phyloP scores from a whole-genome alignment of 2,329 filamentous ascomycete genomes.

The Clarireedia monteithiana region DNA sequence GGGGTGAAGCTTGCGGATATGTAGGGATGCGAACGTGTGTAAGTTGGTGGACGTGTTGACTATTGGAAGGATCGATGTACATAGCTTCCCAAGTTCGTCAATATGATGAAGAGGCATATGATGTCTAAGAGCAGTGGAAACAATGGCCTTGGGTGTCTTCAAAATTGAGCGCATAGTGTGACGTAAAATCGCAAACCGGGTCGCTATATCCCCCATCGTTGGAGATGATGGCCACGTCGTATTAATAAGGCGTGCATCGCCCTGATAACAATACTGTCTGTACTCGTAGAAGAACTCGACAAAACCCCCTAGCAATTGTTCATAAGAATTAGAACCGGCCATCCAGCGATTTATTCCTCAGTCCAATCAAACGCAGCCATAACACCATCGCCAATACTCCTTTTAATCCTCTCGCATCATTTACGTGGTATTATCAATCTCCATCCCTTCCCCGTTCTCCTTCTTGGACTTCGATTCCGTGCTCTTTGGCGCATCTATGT shows the following conservation, averaged over 20 bases:
- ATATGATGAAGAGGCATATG: too few relatives aligned
- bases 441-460: constrained; percentile 2
- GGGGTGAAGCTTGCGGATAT: neutral
- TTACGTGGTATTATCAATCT: constrained; percentile 6
- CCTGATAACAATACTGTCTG: too few relatives aligned
- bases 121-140: too few relatives aligned
- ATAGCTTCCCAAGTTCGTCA: too few relatives aligned
- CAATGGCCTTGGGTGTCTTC: too few relatives aligned
- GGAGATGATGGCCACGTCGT: too few relatives aligned
- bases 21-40: neutral
- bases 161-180: too few relatives aligned
- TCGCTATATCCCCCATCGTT: too few relatives aligned
- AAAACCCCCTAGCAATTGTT: neutral
- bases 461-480: neutral
- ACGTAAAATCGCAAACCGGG: too few relatives aligned
- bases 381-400: constrained; percentile 7
- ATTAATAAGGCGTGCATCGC: neutral
- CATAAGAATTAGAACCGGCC: neutral
- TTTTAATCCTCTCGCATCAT: neutral
- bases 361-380: neutral
- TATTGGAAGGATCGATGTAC: neutral
- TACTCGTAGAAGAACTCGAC: too few relatives aligned
- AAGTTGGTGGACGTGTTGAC: neutral
- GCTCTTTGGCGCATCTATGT: constrained; percentile 7
- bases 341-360: neutral